Conservation (phyloP, 192 early-diverging fungal species). For the Coemansia sp. region DNA sequence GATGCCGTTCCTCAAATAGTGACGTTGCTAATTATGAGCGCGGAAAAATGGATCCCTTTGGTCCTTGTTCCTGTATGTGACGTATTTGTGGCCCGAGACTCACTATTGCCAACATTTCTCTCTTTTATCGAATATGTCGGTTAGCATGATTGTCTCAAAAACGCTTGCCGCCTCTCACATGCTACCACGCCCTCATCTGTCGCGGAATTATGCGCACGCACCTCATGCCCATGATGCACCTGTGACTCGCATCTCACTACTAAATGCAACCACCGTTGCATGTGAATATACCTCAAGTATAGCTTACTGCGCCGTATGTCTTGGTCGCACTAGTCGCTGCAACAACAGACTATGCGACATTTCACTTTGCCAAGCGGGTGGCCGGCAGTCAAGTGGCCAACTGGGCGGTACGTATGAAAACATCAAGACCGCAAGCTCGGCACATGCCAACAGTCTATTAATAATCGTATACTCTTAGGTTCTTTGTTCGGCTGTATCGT, state of each 20-base stretch:
- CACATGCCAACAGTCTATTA: background rate
- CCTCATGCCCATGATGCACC: background rate
- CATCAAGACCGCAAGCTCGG: background rate
- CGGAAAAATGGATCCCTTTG: background rate
- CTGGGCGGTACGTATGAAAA: conserved; percentile 55
- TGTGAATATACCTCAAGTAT: conserved; percentile 15
- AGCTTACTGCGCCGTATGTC: conserved; percentile 68
- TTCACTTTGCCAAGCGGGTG: conserved; percentile 63
- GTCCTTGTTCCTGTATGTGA: background rate
- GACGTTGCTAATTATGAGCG: background rate
- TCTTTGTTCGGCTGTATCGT: background rate
- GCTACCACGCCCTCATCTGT: background rate
- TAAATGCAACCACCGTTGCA: background rate
- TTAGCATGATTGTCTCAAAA: background rate
- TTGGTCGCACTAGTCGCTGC: conserved; percentile 77
- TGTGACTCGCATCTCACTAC: background rate
- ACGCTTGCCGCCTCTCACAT: background rate
- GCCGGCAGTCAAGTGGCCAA: conserved; percentile 60
- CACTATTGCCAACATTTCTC: background rate
- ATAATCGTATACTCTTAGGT: conserved; percentile 1
- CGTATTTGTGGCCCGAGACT: background rate
- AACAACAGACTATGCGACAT: conserved; percentile 73
- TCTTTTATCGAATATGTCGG: background rate
- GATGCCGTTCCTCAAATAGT: background rate
- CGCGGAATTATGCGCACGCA: conserved; percentile 5